phyloP scores from a whole-genome alignment of 805 yeast species.

The Ogataea wickerhamii region DNA sequence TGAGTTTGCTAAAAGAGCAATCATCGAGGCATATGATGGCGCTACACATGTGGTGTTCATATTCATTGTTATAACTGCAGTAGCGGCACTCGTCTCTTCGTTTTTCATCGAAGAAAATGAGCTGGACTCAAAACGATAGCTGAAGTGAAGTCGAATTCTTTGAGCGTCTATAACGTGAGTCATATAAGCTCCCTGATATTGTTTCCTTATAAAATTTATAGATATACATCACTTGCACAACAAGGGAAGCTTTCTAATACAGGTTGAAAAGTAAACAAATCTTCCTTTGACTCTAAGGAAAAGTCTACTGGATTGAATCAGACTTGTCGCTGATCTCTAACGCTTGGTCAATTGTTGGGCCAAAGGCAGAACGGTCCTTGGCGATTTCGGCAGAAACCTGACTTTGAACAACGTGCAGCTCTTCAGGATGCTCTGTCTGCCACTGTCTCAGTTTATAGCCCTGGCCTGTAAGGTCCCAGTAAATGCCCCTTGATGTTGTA shows the following conservation, averaged over 20 bases:
- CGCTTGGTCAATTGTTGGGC: constrained; percentile 11
- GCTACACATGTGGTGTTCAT: constrained; percentile 53
- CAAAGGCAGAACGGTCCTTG: constrained; percentile 18
- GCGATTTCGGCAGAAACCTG: constrained; percentile 49
- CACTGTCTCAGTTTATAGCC: constrained; percentile 66
- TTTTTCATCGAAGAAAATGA: constrained; percentile 15
- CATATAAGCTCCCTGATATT: too few relatives aligned
- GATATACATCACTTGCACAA: too few relatives aligned
- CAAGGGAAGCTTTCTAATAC: too few relatives aligned
- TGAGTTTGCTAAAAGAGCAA: constrained; percentile 41
- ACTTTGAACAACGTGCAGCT: constrained; percentile 67
- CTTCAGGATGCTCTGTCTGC: constrained; percentile 72
- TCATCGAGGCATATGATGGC: constrained; percentile 45
- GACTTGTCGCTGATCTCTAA: constrained; percentile 6
- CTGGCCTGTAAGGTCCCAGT: constrained; percentile 84
- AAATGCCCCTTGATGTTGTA: constrained; percentile 68
- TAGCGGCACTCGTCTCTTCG: constrained; percentile 9
- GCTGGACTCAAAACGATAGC: constrained; percentile 17
- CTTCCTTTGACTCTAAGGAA: too few relatives aligned
- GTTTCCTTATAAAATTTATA: too few relatives aligned
- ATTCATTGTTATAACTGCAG: constrained; percentile 31
- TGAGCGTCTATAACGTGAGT: too few relatives aligned
- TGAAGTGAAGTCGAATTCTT: too few relatives aligned
- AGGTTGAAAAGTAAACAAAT: too few relatives aligned
- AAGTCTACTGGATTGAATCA: too few relatives aligned